A percentile compares a stretch with the other conserved stretches of the same genome.
Conservation (phyloP, 495 filamentous ascomycete species). For the Echria macrotheca region DNA sequence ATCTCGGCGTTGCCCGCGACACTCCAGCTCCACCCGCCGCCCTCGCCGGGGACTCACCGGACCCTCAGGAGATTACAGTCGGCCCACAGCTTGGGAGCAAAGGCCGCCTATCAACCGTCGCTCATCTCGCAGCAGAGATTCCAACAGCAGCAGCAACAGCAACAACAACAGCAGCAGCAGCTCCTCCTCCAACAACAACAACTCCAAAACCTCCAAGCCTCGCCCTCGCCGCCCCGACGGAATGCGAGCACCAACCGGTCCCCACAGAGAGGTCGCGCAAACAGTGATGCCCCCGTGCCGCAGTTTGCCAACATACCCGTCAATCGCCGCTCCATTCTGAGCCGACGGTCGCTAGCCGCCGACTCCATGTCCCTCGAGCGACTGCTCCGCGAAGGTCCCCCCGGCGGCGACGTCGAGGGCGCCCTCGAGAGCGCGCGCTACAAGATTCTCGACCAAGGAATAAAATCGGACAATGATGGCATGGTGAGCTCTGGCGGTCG, state of each 20-base stretch:
- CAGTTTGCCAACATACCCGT: conserved; percentile 29
- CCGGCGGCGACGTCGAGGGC: conserved; percentile 57
- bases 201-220: conserved; percentile 12
- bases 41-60: conserved; percentile 34
- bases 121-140: conserved; percentile 50
- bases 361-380: conserved; percentile 60
- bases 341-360: conserved; percentile 50
- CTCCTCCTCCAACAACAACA: conserved; percentile 14
- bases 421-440: conserved; percentile 70
- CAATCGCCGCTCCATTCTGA: conserved; percentile 46
- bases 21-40: conserved; percentile 30
- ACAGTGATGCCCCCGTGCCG: conserved; percentile 58
- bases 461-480: conserved; percentile 79
- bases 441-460: conserved; percentile 70
- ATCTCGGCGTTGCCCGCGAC: conserved; percentile 16
- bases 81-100: conserved; percentile 49
- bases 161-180: conserved; percentile 15
- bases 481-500: no score
- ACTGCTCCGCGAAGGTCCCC: conserved; percentile 66
- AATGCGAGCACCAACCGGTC: conserved; percentile 40
- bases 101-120: conserved; percentile 34
- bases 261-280: conserved; percentile 60
- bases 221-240: conserved; percentile 20
- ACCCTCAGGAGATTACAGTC: conserved; percentile 52
- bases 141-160: conserved; percentile 23